phyloP scores from a whole-genome alignment of 1,284 basidiomycete species.

The Microbotryum violaceum region DNA sequence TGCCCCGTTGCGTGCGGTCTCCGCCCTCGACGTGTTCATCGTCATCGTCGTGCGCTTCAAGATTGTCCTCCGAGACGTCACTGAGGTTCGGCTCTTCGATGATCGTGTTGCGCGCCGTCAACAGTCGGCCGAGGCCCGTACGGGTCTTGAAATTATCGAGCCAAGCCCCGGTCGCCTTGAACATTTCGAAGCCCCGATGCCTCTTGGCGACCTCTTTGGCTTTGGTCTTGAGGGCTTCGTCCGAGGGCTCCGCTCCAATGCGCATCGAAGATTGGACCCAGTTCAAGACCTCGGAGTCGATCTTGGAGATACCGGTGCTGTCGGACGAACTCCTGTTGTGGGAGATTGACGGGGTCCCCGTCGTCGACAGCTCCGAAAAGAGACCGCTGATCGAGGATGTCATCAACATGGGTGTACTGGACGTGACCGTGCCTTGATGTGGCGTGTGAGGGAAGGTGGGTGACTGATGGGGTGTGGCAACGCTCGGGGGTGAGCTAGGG shows the following conservation, averaged over 20 bases:
- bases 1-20: too few relatives aligned
- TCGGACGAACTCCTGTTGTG: neutral
- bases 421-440: constrained; percentile 14
- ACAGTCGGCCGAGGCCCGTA: constrained; percentile 10
- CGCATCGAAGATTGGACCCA: constrained; percentile 52
- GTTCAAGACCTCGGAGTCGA: constrained; percentile 57
- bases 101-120: constrained; percentile 3
- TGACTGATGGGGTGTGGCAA: constrained; percentile 30
- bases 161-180: constrained; percentile 86
- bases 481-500: constrained; percentile 50
- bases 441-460: constrained; percentile 30
- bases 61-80: neutral
- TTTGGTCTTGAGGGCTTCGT: constrained; percentile 60
- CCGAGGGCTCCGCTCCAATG: constrained; percentile 53
- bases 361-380: neutral
- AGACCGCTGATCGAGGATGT: neutral
- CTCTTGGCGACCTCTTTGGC: constrained; percentile 59
- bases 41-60: constrained; percentile 1
- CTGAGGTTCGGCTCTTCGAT: neutral
- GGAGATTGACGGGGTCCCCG: neutral
- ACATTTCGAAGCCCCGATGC: constrained; percentile 49
- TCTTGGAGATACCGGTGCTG: constrained; percentile 53
- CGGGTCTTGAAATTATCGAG: constrained; percentile 84
- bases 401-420: neutral
- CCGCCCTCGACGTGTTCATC: neutral